Conservation (phyloP, 75 land plant species). For the Pinus taeda region DNA sequence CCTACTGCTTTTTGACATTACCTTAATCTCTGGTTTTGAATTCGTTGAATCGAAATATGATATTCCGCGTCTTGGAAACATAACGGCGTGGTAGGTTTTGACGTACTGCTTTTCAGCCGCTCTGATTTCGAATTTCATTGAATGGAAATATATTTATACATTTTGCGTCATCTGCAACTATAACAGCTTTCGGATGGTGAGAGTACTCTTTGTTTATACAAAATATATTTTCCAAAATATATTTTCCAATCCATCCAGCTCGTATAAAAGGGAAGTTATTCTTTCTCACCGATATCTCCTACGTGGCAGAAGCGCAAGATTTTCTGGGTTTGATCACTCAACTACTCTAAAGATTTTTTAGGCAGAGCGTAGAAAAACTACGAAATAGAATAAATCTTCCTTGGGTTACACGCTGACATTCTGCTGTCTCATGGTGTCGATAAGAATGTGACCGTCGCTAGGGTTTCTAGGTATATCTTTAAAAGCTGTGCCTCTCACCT, state of each 20-base stretch:
- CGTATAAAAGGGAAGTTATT: slow-evolving; percentile 64
- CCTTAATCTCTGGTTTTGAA: too few relatives aligned
- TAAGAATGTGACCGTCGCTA: slow-evolving; percentile 26
- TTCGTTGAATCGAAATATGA: too few relatives aligned
- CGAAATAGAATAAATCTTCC: slow-evolving; percentile 68
- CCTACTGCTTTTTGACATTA: too few relatives aligned
- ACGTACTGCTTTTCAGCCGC: too few relatives aligned
- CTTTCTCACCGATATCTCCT: slow-evolving; percentile 41
- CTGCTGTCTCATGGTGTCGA: slow-evolving; percentile 32
- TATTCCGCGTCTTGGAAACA: too few relatives aligned
- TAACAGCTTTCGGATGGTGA: slow-evolving; percentile 66
- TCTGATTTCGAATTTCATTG: too few relatives aligned
- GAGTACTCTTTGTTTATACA: slow-evolving; percentile 34
- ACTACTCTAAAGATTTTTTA: slow-evolving; percentile 20
- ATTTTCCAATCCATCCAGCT: slow-evolving; percentile 52
- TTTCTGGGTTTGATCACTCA: slow-evolving; percentile 27
- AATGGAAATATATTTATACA: slow-evolving; percentile 31
- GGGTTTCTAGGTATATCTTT: slow-evolving; percentile 11
- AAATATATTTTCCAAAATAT: slow-evolving; percentile 61
- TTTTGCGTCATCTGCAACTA: slow-evolving; percentile 36
- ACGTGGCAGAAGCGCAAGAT: slow-evolving; percentile 43
- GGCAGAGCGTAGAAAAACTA: slow-evolving; percentile 63
- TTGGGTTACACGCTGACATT: slow-evolving; percentile 68
- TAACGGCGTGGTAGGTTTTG: too few relatives aligned
- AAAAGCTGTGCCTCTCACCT: slow-evolving; percentile 23